Conservation (phyloP, 2,329 filamentous ascomycete species). For the Exserohilum turcica region DNA sequence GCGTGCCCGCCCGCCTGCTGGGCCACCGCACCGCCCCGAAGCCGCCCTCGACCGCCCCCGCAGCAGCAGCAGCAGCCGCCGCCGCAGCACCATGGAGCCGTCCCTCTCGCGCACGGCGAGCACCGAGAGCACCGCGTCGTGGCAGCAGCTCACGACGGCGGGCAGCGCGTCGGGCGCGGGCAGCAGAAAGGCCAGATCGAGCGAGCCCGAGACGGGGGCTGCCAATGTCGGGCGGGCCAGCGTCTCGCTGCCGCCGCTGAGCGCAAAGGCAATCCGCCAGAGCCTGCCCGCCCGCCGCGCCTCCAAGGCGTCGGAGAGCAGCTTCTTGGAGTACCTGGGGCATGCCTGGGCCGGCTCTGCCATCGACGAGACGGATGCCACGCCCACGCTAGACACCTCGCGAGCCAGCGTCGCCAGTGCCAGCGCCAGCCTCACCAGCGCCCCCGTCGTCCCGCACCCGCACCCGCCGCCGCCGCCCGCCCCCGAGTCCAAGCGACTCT, state of each 20-base stretch:
- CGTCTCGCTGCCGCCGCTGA: constrained; percentile 67
- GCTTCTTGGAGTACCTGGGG: constrained; percentile 32
- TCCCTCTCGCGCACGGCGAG: constrained; percentile 44
- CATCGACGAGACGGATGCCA: constrained; percentile 56
- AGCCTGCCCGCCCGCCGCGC: constrained; percentile 47
- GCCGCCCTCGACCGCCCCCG: constrained; percentile 5
- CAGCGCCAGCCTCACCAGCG: constrained; percentile 20
- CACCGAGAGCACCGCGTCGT: constrained; percentile 48
- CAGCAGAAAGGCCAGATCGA: constrained; percentile 63
- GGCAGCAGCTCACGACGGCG: constrained; percentile 56
- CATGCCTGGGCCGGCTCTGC: constrained; percentile 47
- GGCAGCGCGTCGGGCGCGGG: constrained; percentile 44
- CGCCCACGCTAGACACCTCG: constrained; percentile 41
- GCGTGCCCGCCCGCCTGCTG: constrained; percentile 11
- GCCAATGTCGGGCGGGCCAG: constrained; percentile 64
- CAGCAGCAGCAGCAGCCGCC: too few relatives aligned
- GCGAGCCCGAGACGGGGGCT: constrained; percentile 64
- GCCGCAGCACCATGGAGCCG: constrained; percentile 31
- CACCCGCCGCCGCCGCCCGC: constrained; percentile 52
- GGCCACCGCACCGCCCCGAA: constrained; percentile 15
- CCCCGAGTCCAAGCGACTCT: constrained; percentile 67
- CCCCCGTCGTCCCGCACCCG: constrained; percentile 51
- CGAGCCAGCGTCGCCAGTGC: background rate
- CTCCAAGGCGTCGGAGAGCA: constrained; percentile 54
- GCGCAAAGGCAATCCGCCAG: constrained; percentile 51